phyloP scores from a whole-genome alignment of 2,329 filamentous ascomycete species.

The Claviceps cyperi region DNA sequence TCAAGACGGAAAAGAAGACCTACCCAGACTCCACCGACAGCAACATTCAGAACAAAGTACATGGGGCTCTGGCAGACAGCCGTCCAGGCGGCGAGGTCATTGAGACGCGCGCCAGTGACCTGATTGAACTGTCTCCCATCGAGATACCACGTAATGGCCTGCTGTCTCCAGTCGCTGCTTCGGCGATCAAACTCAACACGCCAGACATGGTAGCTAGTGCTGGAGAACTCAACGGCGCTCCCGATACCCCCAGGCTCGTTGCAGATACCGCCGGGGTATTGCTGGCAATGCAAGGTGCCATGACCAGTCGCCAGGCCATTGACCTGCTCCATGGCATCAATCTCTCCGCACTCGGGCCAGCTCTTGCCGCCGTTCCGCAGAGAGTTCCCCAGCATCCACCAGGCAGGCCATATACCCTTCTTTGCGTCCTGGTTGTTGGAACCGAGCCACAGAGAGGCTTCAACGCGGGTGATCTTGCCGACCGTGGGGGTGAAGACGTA shows the following conservation, averaged over 20 bases:
- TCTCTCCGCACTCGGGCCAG: constrained; percentile 41
- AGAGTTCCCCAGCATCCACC: constrained; percentile 40
- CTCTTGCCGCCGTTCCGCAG: constrained; percentile 27
- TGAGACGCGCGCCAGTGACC: constrained; percentile 29
- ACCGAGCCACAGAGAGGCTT: constrained; percentile 33
- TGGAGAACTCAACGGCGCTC: constrained; percentile 19
- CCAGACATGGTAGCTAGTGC: constrained; percentile 33
- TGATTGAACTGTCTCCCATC: constrained; percentile 30
- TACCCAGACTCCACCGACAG: constrained; percentile 39
- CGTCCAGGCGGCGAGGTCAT: constrained; percentile 32
- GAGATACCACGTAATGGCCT: constrained; percentile 37
- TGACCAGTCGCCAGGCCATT: constrained; percentile 32
- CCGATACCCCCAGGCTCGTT: constrained; percentile 33
- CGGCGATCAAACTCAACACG: constrained; percentile 35
- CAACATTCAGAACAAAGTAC: constrained; percentile 40
- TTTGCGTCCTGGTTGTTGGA: constrained; percentile 25
- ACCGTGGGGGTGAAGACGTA: constrained; percentile 29
- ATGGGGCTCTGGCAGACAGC: constrained; percentile 34
- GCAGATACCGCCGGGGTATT: constrained; percentile 30
- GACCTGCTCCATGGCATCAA: constrained; percentile 43
- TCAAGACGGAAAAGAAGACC: constrained; percentile 13
- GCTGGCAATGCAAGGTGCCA: constrained; percentile 39
- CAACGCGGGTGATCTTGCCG: constrained; percentile 31
- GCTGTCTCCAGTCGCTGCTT: constrained; percentile 27
- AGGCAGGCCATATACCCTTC: constrained; percentile 44